These are phyloP conservation scores for Colletotrichum sp. DNA, from an alignment of 2,329 filamentous ascomycete species.

Conservation along the genomic window DNA sequence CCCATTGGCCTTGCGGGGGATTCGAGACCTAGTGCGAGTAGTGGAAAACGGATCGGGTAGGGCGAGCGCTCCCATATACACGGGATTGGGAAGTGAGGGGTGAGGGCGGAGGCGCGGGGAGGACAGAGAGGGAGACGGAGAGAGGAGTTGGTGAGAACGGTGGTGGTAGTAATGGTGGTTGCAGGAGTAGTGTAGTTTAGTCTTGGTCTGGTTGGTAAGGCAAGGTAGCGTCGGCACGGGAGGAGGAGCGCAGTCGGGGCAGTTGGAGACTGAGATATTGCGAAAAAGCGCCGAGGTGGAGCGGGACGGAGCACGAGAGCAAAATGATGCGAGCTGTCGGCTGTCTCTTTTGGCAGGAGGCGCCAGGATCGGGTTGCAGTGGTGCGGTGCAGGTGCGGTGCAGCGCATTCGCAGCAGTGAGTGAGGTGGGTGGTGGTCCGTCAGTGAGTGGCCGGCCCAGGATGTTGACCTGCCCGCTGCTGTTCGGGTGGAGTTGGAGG, in stretches of 20 bases:
- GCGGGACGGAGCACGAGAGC: constrained; percentile 20
- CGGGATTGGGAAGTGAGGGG: constrained; percentile 23
- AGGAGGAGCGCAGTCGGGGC: constrained; percentile 4
- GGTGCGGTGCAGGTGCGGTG: background rate
- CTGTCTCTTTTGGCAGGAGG: constrained; percentile 17
- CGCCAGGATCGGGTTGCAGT: background rate
- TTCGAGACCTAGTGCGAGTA: background rate
- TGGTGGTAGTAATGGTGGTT: background rate
- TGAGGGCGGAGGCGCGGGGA: constrained; percentile 16
- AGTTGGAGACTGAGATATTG: constrained; percentile 20
- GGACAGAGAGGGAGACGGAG: background rate
- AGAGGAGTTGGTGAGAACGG: background rate
- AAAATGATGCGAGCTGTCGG: constrained; percentile 20
- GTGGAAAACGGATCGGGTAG: background rate
- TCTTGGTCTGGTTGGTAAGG: background rate
- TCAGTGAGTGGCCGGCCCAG: background rate
- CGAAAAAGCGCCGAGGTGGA: constrained; percentile 23
- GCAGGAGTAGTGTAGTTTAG: background rate
- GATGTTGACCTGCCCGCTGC: background rate
- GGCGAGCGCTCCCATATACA: constrained; percentile 16
- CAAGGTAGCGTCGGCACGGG: background rate
- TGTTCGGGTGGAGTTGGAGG: constrained; percentile 1
- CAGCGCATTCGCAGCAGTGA: background rate
- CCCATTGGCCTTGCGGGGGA: constrained; percentile 54
- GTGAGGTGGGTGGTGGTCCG: background rate